phyloP scores from a whole-genome alignment of 495 filamentous ascomycete genomes.

The Lepraria neglecta region DNA sequence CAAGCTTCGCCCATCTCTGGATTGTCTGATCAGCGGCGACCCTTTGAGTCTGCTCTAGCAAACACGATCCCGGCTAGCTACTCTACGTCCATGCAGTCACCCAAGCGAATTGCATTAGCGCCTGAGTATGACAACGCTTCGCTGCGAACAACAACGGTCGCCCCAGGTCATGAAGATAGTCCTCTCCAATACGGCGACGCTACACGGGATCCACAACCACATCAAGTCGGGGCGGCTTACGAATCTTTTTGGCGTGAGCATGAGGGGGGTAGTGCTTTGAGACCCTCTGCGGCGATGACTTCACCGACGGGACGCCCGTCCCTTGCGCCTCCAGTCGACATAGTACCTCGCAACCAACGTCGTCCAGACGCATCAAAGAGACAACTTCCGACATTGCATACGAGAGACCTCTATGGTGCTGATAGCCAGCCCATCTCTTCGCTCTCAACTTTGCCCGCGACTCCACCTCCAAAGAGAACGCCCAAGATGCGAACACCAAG shows the following conservation, averaged over 20 bases:
- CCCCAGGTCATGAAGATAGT: background rate
- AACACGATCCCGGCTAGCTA: background rate
- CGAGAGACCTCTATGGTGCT: background rate
- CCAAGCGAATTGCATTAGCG: background rate
- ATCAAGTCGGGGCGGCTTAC: slow-evolving; percentile 28
- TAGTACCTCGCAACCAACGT: slow-evolving; percentile 41
- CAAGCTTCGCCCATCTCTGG: slow-evolving; percentile 52
- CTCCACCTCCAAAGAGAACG: slow-evolving; percentile 15
- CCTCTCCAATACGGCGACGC: background rate
- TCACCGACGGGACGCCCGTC: slow-evolving; percentile 18
- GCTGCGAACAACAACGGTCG: background rate
- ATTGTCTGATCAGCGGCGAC: slow-evolving; percentile 29
- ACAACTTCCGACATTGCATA: slow-evolving; percentile 18
- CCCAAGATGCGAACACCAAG: slow-evolving; percentile 47
- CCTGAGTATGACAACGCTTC: background rate
- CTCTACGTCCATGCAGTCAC: background rate
- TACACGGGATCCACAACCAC: background rate
- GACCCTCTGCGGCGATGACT: slow-evolving; percentile 13
- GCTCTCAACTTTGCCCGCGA: slow-evolving; percentile 7
- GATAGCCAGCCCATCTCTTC: background rate
- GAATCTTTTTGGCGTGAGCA: slow-evolving; percentile 44
- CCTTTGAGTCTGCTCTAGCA: slow-evolving; percentile 21
- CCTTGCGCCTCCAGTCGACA: slow-evolving; percentile 57
- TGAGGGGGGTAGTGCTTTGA: slow-evolving; percentile 18
- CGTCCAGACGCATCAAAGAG: slow-evolving; percentile 24